Evolutionary conservation across 495 filamentous ascomycete species (phyloP).

Genomic region (Chlorociboria aeruginascens): DNA sequence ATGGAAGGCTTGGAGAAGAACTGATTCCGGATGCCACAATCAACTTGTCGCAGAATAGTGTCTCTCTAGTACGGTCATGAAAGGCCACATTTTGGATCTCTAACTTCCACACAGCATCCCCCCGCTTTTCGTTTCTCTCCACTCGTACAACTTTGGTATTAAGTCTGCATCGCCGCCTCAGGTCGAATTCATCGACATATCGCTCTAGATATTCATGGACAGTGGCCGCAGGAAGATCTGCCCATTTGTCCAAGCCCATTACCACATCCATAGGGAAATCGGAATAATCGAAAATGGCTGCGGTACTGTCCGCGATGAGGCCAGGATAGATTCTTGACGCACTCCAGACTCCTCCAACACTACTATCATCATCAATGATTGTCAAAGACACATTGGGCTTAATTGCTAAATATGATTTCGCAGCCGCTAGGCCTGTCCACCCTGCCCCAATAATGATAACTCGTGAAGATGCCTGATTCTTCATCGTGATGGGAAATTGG

Average conservation of each 20-base stretch:
- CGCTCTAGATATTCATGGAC: constrained; percentile 22
- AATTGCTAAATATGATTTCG: constrained; percentile 31
- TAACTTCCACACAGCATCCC: constrained; percentile 20
- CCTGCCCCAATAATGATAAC: constrained; percentile 23
- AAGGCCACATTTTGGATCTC: background rate
- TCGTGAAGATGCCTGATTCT: background rate
- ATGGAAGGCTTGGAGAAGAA: constrained; percentile 23
- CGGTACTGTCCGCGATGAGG: constrained; percentile 27
- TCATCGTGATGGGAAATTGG: too few species aligned
- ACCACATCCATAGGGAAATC: constrained; percentile 24
- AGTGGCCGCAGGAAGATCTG: constrained; percentile 24
- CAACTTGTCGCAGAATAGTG: constrained; percentile 20
- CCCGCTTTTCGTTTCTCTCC: constrained; percentile 6
- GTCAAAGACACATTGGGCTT: constrained; percentile 27
- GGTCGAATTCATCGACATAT: constrained; percentile 24
- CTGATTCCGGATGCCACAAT: constrained; percentile 28
- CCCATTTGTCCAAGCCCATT: constrained; percentile 15
- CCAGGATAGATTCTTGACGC: constrained; percentile 35
- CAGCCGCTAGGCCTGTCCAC: constrained; percentile 30
- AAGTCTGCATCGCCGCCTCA: constrained; percentile 23
- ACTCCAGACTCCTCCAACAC: constrained; percentile 40
- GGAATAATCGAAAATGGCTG: constrained; percentile 29
- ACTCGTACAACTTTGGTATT: constrained; percentile 21
- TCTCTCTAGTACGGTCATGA: constrained; percentile 1
- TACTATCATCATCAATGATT: constrained; percentile 32